Base-by-base conservation (phyloP, 169 alveolate species). In the Eimeria maxima region DNA sequence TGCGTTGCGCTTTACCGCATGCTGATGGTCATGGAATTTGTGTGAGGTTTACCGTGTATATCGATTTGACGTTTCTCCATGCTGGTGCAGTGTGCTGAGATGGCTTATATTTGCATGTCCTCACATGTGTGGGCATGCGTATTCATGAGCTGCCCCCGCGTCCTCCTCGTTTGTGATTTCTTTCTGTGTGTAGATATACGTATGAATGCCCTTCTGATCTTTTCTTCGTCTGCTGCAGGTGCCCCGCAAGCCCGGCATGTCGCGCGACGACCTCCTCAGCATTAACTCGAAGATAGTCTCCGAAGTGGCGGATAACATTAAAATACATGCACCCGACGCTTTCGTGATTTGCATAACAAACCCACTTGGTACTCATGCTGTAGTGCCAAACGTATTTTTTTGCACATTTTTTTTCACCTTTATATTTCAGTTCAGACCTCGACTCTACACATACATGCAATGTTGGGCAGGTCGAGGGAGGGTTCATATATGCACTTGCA, bases 191-290 rank as follows among this genome's bases (percentile, higher is more conserved):
- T 44, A 14, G 47, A 44, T 67, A 27, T 60, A 3, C n/a, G 71
- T 4, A 45, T 65, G 16, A 1, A 87, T 65, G 42, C 69, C 5
- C 0, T 86, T 16, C 4, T 6, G 33, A 13, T 18, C 50, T 22
- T 33, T 20, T 73, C 13, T 7, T 20, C 6, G 2, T 27, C 95
- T 96, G 20, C 93, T 97, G 22, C 97, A 98, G 95, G 96, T 97
- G 2, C 98, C 98, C 22, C 97, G 98, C 87, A 97, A 98, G 73
- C 98, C 98, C 22, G 98, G 98, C 69, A 97, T 97, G 98, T 96
- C 97, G 18, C 95, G 99, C 33, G 98, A 97, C 74, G 99, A 97
- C 95, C 94, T 97, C 55, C 95, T 97, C 50, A 80, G 96, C 67
- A 95, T 96, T 50, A 97, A 97, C 95, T 98, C 98, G 57, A 96